Percentiles rank a stretch among this genome's conserved stretches.
Evolutionary conservation across 2,329 filamentous ascomycete genomes (phyloP).

Genomic region (Sphaerulina populicola): DNA sequence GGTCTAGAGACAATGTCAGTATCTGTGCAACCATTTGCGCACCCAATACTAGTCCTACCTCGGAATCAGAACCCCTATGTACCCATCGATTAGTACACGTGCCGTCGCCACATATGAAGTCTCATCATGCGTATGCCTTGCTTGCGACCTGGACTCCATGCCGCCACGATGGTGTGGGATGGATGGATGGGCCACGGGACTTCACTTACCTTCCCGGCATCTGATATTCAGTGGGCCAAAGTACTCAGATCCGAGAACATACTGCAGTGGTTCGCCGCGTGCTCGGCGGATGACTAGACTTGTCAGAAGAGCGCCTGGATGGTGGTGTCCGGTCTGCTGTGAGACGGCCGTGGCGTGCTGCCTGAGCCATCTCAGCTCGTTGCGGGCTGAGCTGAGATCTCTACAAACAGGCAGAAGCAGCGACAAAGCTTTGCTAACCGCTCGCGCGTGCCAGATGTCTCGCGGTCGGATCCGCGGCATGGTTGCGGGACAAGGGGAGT

Average conservation of each 20-base stretch:
- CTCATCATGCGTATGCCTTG: too few species aligned
- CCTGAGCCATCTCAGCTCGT: slow-evolving; percentile 66
- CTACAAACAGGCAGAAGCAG: slow-evolving; percentile 57
- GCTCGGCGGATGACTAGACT: slow-evolving; percentile 35
- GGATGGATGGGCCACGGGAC: too few species aligned
- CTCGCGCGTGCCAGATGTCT: slow-evolving; percentile 23
- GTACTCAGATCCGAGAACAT: slow-evolving; percentile 77
- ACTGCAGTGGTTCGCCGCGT: slow-evolving; percentile 73
- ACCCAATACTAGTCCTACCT: slow-evolving; percentile 40
- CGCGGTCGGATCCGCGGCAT: slow-evolving; percentile 30
- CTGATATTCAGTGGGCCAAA: slow-evolving; percentile 76
- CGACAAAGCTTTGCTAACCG: slow-evolving; percentile 42
- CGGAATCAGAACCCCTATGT: slow-evolving; percentile 64
- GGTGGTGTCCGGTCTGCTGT: slow-evolving; percentile 22
- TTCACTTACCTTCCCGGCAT: slow-evolving; percentile 52
- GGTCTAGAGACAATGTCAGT: slow-evolving; percentile 30
- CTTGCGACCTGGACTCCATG: too few species aligned
- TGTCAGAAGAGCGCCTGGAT: slow-evolving; percentile 22
- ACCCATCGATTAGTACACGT: too few species aligned
- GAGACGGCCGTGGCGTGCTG: slow-evolving; percentile 42
- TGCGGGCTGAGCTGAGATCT: slow-evolving; percentile 53
- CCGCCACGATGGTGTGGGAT: too few species aligned
- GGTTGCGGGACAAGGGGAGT: neutral
- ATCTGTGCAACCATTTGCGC: slow-evolving; percentile 6
- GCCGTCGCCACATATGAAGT: too few species aligned